Base-by-base conservation (phyloP, 78 protist species). In the Dictyostelium discoideum region DNA sequence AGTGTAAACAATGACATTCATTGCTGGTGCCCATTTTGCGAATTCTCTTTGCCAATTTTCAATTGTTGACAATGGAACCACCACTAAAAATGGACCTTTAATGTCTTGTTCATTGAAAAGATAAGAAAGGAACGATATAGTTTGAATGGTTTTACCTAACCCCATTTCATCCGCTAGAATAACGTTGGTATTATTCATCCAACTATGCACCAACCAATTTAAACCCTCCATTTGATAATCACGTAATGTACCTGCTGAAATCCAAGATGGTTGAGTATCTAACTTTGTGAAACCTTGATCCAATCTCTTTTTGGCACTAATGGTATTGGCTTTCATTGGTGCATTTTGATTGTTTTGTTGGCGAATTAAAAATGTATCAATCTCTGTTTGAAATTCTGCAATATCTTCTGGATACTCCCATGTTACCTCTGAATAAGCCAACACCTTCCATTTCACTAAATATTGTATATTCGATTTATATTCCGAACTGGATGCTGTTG, bases 161-260 rank as follows among this genome's bases (percentile, higher is more conserved):
- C 95, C 93, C 99, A 97, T 96, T 50, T 97, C 98, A 83, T 95
- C 98, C 11, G 97, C 98, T 8, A 97, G 88, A 42, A 98, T 97
- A 3, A 72, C 97, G 39, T 89, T 84, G 11, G 39, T 57, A 29
- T 79, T 85, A 54, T 40, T 40, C 32, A 74, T 29, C 96, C 96
- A 95, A 26, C 37, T 3, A 69, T 48, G 60, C 37, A 79, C 29
- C 32, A 98, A 79, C 98, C 98, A 98, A 92, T 96, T 96, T 24
- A 97, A 42, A 26, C 98, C 98, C 7, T 86, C 96, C 73, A 98
- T 85, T 96, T 99, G 99, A 96, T 99, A 99, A 94, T 96, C 98
- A 13, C 99, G 78, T 48, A 99, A 92, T 73, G 9, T 16, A 40
- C 96, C 85, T 9, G 92, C 93, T 1, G n/a, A 7, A 5, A 93